Base-by-base conservation (phyloP, 371 early-diverging fungal genomes). In the Choanephora cucurbitarum region DNA sequence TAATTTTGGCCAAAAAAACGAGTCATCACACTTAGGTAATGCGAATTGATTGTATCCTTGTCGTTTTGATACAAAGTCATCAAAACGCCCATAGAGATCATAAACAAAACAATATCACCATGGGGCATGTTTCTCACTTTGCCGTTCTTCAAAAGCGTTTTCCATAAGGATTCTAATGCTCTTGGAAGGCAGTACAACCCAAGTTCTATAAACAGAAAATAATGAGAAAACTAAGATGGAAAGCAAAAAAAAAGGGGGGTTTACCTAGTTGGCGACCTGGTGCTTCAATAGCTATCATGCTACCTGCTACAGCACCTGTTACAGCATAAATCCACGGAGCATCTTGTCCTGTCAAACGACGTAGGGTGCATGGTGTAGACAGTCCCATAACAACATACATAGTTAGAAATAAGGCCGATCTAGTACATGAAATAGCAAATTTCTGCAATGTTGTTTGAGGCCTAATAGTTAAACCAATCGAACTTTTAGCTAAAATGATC, bases 21-120 rank as follows among this genome's bases (percentile, higher is more conserved):
- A n/a, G 85, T 84, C 84, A 93, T 77, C 11, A 90, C 81, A 34
- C 83, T 86, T 19, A 87, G 83, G 53, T 91, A 92, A 44, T 87
- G 87, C 22, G 84, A 74, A 57, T 75, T 81, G 50, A 93, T 88
- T 21, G 83, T 82, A 23, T 78, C 82, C 17, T 87, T 86, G 43
- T 91, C 90, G 50, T 80, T 85, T 68, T 94, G 92, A 67, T 92
- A 94, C 21, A 94, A 64, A 14, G 84, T 81, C 92, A 94, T 92
- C 52, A 94, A 66, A 1, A 85, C 77, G 23, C 90, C 93, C 82
- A 90, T 91, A 0, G 92, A 80, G 1, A 77, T 66, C 66, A 87
- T 85, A 56, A 92, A 91, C 47, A 89, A 70, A 2, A 80, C 61
- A 19, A 82, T 75, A 51, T 87, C 88, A 0, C 83, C 84, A 57